phyloP scores from a whole-genome alignment of 495 filamentous ascomycete genomes.

The Penicillium canescens region DNA sequence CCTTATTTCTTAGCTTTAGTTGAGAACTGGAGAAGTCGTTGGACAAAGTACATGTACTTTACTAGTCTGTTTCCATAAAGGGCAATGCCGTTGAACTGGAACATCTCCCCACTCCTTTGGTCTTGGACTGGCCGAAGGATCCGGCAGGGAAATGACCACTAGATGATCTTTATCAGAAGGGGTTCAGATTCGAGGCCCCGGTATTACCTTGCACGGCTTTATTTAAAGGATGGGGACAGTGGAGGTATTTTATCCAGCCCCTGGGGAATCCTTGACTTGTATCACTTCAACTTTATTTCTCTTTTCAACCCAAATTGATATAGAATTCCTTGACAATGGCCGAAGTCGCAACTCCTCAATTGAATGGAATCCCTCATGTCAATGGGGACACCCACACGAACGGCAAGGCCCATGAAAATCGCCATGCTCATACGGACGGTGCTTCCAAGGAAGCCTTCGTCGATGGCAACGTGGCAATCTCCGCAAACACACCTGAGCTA shows the following conservation, averaged over 20 bases:
- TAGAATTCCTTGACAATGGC: not conserved
- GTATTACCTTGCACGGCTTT: not conserved
- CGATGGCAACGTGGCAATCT: slow-evolving; percentile 19
- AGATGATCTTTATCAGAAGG: too few relatives aligned
- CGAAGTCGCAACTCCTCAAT: not conserved
- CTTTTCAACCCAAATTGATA: not conserved
- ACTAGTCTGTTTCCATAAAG: too few relatives aligned
- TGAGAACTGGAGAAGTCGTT: too few relatives aligned
- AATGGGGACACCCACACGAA: not conserved
- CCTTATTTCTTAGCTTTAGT: too few relatives aligned
- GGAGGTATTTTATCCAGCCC: not conserved
- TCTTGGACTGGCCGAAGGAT: too few relatives aligned
- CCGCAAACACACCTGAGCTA: slow-evolving; percentile 25
- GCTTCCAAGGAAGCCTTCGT: slow-evolving; percentile 4
- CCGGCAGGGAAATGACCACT: too few relatives aligned
- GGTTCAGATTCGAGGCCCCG: too few relatives aligned
- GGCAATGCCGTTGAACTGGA: too few relatives aligned
- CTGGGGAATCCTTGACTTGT: not conserved
- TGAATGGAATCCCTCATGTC: not conserved
- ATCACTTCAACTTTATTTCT: not conserved
- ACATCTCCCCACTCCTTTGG: too few relatives aligned
- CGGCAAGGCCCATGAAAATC: not conserved
- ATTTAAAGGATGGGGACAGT: too few relatives aligned
- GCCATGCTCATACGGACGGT: not conserved
- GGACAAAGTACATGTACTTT: too few relatives aligned